phyloP scores from a whole-genome alignment of 1,284 basidiomycete species.

The Cutaneotrichosporon spelunceum region DNA sequence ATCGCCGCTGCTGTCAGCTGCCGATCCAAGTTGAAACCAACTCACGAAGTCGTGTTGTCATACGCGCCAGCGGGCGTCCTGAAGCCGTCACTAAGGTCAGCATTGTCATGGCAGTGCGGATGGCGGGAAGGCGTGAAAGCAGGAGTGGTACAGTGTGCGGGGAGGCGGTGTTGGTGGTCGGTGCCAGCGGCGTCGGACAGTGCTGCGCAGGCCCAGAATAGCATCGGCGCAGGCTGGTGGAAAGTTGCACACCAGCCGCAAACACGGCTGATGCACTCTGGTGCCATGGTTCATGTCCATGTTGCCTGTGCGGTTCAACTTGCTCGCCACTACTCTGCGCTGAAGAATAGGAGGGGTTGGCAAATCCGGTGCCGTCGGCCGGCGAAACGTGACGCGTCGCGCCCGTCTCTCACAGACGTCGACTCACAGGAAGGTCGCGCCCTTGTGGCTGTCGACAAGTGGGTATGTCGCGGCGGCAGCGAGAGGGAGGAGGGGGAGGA shows the following conservation, averaged over 20 bases:
- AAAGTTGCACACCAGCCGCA: too few species aligned
- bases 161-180: neutral
- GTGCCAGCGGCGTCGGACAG: too few species aligned
- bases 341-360: neutral
- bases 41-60: conserved; percentile 49
- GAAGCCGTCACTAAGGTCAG: conserved; percentile 32
- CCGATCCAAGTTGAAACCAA: neutral
- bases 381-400: neutral
- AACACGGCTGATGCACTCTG: too few species aligned
- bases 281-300: too few species aligned
- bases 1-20: conserved; percentile 58
- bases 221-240: too few species aligned
- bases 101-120: neutral
- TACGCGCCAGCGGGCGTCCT: conserved; percentile 28
- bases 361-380: neutral
- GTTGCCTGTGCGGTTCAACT: too few species aligned
- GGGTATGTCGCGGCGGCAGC: conserved; percentile 16
- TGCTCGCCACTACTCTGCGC: too few species aligned
- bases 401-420: neutral
- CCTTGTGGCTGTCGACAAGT: conserved; percentile 26
- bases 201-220: too few species aligned
- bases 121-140: neutral
- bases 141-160: neutral
- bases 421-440: conserved; percentile 22
- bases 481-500: conserved; percentile 11